These are phyloP conservation scores for Aspergillus intermedius DNA, from an alignment of 2,329 filamentous ascomycete species.

Conservation along the genomic window DNA sequence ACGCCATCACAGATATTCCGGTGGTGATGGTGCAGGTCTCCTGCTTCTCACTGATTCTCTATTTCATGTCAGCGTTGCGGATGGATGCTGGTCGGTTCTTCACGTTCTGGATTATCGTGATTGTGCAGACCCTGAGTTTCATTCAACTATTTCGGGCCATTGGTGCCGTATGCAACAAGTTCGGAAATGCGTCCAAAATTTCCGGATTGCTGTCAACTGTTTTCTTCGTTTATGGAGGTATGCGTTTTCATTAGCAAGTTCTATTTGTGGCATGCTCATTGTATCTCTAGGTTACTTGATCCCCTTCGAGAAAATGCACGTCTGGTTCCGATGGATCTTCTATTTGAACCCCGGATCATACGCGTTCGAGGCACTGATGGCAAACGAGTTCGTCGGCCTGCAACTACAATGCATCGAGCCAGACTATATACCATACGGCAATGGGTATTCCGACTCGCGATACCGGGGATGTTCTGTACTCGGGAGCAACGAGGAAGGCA, in stretches of 20 bases:
- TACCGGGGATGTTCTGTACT: slow-evolving; percentile 26
- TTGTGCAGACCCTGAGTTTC: slow-evolving; percentile 44
- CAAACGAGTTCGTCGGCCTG: slow-evolving; percentile 60
- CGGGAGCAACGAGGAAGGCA: slow-evolving; percentile 21
- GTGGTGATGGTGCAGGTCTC: slow-evolving; percentile 50
- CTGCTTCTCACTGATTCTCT: slow-evolving; percentile 54
- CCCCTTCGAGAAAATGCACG: slow-evolving; percentile 52
- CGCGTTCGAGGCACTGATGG: slow-evolving; percentile 59
- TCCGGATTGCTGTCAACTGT: slow-evolving; percentile 35
- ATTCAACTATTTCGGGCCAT: slow-evolving; percentile 47
- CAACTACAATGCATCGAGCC: slow-evolving; percentile 49
- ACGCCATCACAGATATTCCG: slow-evolving; percentile 51
- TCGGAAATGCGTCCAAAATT: slow-evolving; percentile 44
- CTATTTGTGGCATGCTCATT: background rate
- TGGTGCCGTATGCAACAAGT: slow-evolving; percentile 40
- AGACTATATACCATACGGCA: slow-evolving; percentile 41
- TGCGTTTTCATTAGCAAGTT: background rate
- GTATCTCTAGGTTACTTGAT: slow-evolving; percentile 50
- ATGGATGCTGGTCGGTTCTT: slow-evolving; percentile 54
- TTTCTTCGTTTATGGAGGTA: slow-evolving; percentile 48
- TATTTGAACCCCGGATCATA: slow-evolving; percentile 61
- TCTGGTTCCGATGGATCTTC: slow-evolving; percentile 57
- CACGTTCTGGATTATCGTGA: slow-evolving; percentile 51
- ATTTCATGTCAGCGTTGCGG: slow-evolving; percentile 52
- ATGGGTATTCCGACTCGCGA: slow-evolving; percentile 30